Conservation (phyloP, 495 filamentous ascomycete species). For the Penicillium lagena region DNA sequence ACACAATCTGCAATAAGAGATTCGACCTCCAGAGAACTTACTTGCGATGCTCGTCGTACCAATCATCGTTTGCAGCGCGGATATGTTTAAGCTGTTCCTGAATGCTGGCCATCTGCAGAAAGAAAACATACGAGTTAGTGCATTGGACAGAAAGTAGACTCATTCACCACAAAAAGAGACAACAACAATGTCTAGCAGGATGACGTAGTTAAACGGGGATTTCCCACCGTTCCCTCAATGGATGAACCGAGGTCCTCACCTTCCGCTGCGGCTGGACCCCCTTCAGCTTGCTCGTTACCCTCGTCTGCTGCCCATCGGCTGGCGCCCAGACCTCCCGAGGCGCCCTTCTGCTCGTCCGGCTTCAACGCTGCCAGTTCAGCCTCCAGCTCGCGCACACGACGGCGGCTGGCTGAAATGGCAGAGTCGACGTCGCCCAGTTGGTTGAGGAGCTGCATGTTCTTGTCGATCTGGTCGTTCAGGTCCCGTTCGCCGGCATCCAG, state of each 20-base stretch:
- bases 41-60: slow-evolving; percentile 40
- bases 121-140: background rate
- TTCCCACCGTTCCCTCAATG: slow-evolving; percentile 49
- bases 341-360: slow-evolving; percentile 19
- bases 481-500: slow-evolving; percentile 30
- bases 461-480: slow-evolving; percentile 40
- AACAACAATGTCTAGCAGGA: slow-evolving; percentile 10
- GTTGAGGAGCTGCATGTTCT: slow-evolving; percentile 43
- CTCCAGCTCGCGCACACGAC: slow-evolving; percentile 40
- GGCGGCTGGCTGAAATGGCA: slow-evolving; percentile 30
- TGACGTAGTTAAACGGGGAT: slow-evolving; percentile 33
- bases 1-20: background rate
- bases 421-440: slow-evolving; percentile 38
- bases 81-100: slow-evolving; percentile 48
- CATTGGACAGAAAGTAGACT: too few relatives aligned
- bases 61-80: slow-evolving; percentile 38
- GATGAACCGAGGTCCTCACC: slow-evolving; percentile 50
- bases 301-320: slow-evolving; percentile 40
- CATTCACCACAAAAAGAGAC: too few relatives aligned
- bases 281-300: slow-evolving; percentile 21
- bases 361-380: slow-evolving; percentile 37
- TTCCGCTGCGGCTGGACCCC: slow-evolving; percentile 38
- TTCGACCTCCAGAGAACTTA: slow-evolving; percentile 12
- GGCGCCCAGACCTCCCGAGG: slow-evolving; percentile 23
- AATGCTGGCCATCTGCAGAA: slow-evolving; percentile 43